phyloP scores from a whole-genome alignment of 345 rosid genomes.

The Sonneratia alba region DNA sequence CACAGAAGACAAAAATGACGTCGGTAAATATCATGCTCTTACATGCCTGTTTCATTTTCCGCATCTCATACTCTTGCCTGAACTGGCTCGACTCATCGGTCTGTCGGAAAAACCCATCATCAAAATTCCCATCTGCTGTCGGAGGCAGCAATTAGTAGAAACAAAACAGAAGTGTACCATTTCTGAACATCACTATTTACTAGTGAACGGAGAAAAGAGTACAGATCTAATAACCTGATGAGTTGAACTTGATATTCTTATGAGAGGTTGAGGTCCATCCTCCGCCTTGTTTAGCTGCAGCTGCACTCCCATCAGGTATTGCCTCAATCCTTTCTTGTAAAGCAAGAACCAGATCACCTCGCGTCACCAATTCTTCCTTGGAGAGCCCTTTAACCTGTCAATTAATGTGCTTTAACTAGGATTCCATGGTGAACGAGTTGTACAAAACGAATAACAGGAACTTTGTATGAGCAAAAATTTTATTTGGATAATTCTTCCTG shows the following conservation, averaged over 20 bases:
- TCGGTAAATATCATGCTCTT: conserved; percentile 8
- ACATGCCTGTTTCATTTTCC: conserved; percentile 74
- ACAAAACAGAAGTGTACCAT: neutral
- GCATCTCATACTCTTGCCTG: conserved; percentile 67
- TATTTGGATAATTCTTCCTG: neutral
- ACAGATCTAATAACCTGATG: conserved; percentile 32
- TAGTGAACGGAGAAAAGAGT: neutral
- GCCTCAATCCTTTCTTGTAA: conserved; percentile 57
- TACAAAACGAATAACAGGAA: neutral
- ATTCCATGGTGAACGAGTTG: neutral
- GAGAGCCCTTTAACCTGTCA: conserved; percentile 65
- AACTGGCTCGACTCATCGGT: conserved; percentile 60
- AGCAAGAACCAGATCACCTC: conserved; percentile 47
- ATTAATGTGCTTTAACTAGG: neutral
- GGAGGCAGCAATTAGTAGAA: neutral
- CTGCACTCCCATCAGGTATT: conserved; percentile 49
- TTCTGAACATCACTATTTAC: neutral
- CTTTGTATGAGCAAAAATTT: neutral
- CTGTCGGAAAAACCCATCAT: conserved; percentile 43
- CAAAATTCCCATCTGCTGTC: conserved; percentile 38
- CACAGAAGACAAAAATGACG: neutral
- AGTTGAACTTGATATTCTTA: conserved; percentile 58
- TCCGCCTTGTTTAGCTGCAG: conserved; percentile 28
- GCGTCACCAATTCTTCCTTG: conserved; percentile 46
- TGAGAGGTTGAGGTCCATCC: conserved; percentile 58